Evolutionary conservation across 371 early-diverging fungal species (phyloP).

Genomic region (Mortierella sp.): DNA sequence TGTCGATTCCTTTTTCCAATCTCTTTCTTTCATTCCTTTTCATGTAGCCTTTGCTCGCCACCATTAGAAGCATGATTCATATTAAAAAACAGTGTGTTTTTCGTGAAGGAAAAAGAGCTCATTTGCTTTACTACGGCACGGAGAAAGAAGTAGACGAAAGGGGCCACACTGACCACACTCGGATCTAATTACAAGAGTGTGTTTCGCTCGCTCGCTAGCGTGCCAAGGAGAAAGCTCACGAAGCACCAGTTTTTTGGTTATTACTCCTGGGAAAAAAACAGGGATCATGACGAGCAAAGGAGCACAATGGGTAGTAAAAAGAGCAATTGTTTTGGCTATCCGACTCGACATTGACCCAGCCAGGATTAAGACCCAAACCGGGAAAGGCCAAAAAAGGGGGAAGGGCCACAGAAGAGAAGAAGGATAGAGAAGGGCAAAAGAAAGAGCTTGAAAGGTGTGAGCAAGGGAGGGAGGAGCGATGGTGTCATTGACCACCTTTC

Average conservation of each 20-base stretch:
- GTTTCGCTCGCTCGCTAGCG: neutral
- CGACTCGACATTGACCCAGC: neutral
- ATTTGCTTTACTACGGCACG: neutral
- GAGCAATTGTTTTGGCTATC: constrained; percentile 8
- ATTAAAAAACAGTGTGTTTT: neutral
- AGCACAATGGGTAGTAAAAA: neutral
- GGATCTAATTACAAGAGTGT: neutral
- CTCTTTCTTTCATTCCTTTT: too few species aligned
- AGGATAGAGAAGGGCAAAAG: neutral
- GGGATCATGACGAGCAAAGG: constrained; percentile 11
- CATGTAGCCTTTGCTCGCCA: neutral
- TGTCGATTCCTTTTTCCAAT: neutral
- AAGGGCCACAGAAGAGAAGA: neutral
- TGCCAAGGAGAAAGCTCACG: neutral
- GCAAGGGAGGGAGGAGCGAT: neutral
- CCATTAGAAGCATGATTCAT: neutral
- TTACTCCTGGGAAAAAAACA: constrained; percentile 11
- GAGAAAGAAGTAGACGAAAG: neutral
- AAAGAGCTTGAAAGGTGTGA: neutral
- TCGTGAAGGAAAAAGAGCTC: neutral
- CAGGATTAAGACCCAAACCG: neutral
- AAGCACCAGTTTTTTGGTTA: neutral
- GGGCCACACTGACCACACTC: neutral
- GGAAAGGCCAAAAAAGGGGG: constrained; percentile 9
- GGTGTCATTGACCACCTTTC: neutral